Base-by-base conservation (phyloP, 2,329 filamentous ascomycete species). In the Paramyrothecium roridum region DNA sequence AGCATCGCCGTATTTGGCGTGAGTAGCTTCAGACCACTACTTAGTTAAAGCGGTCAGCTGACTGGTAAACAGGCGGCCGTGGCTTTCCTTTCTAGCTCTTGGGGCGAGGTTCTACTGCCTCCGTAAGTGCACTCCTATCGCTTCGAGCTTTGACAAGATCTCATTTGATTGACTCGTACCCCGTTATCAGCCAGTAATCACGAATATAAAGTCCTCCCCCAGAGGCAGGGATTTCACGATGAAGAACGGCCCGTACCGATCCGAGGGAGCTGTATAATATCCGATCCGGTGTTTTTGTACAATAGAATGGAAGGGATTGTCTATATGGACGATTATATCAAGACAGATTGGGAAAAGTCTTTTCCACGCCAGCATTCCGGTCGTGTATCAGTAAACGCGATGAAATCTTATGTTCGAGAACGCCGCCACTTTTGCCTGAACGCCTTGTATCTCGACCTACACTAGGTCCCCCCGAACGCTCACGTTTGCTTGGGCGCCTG, bases 1-100 rank as follows among this genome's bases (percentile, higher is more conserved):
- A 89, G 86, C 67, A 74, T 90, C 62, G 78, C 83, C 60, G 70
- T 89, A 64, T 90, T 90, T 67, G 86, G 85, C 54, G 86, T 90
- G 79, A 69, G 86, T 77, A 48, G n/a, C 19, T 19, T 17, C 20
- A 37, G 11, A 30, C 30, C 54, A n/a, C 33, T 50, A 40, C 56
- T 61, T 48, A 63, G n/a, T 52, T 19, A 40, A 45, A 45, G 13
- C 46, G 17, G n/a, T 11, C 21, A 17, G 33, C 30, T 51, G 3
- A 51, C 33, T 8, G 4, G 23, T 34, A 2, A 20, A 56, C 56
- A 89, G 85, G 82, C 76, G 62, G 85, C 85, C 47, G 80, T 89
- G 53, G 80, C 85, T 40, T 85, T 90, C 71, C 78, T 90, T 62
- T 79, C 84, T 56, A 89, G 85, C 75, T 82, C 83, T 54, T 86